These are phyloP conservation scores for Phytophthora cactorum DNA, from an alignment of 352 stramenopile species.

Conservation along the genomic window DNA sequence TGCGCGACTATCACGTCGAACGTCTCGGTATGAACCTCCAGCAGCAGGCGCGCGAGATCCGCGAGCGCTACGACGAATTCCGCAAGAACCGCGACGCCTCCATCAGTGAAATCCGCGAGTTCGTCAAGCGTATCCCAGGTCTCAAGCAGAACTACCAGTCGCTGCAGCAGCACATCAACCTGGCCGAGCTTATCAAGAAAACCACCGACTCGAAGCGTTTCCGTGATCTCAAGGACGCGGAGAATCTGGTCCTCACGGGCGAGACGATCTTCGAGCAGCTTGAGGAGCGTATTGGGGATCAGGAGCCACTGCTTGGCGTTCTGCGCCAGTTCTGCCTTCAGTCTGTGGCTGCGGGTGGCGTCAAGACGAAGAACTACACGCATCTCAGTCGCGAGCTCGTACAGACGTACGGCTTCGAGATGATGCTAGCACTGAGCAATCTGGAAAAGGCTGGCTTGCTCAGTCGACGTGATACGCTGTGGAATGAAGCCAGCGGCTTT, in stretches of 20 bases:
- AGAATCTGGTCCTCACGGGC: constrained; percentile 96
- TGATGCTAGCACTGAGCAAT: constrained; percentile 92
- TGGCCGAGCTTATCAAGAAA: constrained; percentile 96
- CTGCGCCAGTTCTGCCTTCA: constrained; percentile 95
- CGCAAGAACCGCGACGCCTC: constrained; percentile 96
- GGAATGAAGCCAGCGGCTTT: constrained; percentile 88
- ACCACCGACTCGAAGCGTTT: constrained; percentile 94
- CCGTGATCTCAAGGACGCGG: constrained; percentile 94
- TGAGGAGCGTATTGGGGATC: constrained; percentile 95
- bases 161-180: constrained; percentile 97
- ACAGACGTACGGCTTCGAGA: constrained; percentile 98
- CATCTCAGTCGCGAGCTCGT: constrained; percentile 93
- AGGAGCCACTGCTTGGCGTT: constrained; percentile 91
- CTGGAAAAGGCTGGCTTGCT: constrained; percentile 95
- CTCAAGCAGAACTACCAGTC: constrained; percentile 94
- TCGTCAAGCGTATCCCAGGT: constrained; percentile 97
- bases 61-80: constrained; percentile 95
- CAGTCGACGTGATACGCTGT: constrained; percentile 88
- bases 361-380: constrained; percentile 96
- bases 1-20: constrained; percentile 97
- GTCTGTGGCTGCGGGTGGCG: constrained; percentile 92
- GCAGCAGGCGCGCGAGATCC: constrained; percentile 95
- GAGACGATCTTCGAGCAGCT: constrained; percentile 95
- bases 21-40: constrained; percentile 96
- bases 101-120: constrained; percentile 98